These are phyloP conservation scores for Rosa hybrid DNA, from an alignment of 331 rosid genomes.

Conservation along the genomic window DNA sequence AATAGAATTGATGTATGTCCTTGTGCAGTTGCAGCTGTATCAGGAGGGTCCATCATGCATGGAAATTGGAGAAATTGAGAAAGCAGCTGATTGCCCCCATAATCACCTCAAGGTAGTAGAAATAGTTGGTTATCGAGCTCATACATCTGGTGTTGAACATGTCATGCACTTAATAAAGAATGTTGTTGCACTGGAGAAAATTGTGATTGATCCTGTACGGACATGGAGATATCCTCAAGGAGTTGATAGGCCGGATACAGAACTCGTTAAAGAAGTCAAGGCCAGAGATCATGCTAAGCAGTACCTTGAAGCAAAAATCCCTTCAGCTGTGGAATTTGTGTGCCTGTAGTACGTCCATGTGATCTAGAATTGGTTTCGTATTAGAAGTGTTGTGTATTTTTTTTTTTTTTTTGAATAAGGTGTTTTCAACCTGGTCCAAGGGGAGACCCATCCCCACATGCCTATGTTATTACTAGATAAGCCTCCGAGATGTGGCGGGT, in stretches of 20 bases:
- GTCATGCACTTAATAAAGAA: constrained; percentile 1
- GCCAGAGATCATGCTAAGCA: neutral
- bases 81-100: neutral
- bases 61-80: neutral
- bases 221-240: neutral
- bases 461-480: too few species aligned
- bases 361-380: too few species aligned
- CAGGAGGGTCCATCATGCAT: neutral
- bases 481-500: too few species aligned
- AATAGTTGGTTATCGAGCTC: neutral
- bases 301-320: neutral
- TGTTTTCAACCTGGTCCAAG: too few species aligned
- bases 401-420: too few species aligned
- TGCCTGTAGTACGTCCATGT: neutral
- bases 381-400: too few species aligned
- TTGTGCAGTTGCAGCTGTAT: neutral
- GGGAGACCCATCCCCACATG: too few species aligned
- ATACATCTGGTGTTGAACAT: neutral
- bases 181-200: neutral
- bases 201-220: neutral
- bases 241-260: neutral
- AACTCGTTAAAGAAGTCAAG: neutral
- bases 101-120: constrained; percentile 8
- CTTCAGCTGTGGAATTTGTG: neutral
- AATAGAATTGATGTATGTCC: neutral